phyloP scores from a whole-genome alignment of 2,329 filamentous ascomycete genomes.

The Fusarium buxicola region DNA sequence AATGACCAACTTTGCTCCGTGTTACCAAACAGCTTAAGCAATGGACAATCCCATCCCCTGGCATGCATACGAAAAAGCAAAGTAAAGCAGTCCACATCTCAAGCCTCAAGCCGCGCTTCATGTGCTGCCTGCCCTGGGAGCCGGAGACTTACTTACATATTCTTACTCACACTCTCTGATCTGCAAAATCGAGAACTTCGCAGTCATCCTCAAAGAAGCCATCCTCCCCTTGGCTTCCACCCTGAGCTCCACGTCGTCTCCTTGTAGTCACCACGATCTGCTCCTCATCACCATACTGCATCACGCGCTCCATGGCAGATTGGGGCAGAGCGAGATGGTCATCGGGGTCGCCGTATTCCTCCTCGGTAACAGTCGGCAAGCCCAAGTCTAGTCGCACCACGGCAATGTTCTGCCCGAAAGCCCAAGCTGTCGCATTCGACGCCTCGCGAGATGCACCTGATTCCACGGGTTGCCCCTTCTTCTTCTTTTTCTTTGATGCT shows the following conservation, averaged over 20 bases:
- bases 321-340: slow-evolving; percentile 70
- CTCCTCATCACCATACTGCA: slow-evolving; percentile 73
- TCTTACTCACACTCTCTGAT: slow-evolving; percentile 67
- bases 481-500: slow-evolving; percentile 53
- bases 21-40: slow-evolving; percentile 25
- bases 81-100: slow-evolving; percentile 31
- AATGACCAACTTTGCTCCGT: slow-evolving; percentile 25
- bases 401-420: slow-evolving; percentile 68
- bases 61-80: slow-evolving; percentile 39
- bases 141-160: neutral
- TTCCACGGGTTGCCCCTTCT: slow-evolving; percentile 47
- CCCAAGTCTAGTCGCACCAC: slow-evolving; percentile 66
- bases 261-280: slow-evolving; percentile 87
- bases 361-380: slow-evolving; percentile 58
- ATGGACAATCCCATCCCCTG: slow-evolving; percentile 17
- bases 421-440: slow-evolving; percentile 58
- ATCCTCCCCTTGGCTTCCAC: slow-evolving; percentile 68
- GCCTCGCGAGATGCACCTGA: slow-evolving; percentile 27
- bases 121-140: slow-evolving; percentile 8
- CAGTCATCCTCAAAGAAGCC: slow-evolving; percentile 95
- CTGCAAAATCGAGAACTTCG: slow-evolving; percentile 89
- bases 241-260: slow-evolving; percentile 68
- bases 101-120: slow-evolving; percentile 22
- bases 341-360: slow-evolving; percentile 63
- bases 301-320: slow-evolving; percentile 72